A percentile compares a stretch with the other conserved stretches of the same genome.
Evolutionary conservation across 805 yeast species (phyloP).

Genomic region (Yarrowia sp.): DNA sequence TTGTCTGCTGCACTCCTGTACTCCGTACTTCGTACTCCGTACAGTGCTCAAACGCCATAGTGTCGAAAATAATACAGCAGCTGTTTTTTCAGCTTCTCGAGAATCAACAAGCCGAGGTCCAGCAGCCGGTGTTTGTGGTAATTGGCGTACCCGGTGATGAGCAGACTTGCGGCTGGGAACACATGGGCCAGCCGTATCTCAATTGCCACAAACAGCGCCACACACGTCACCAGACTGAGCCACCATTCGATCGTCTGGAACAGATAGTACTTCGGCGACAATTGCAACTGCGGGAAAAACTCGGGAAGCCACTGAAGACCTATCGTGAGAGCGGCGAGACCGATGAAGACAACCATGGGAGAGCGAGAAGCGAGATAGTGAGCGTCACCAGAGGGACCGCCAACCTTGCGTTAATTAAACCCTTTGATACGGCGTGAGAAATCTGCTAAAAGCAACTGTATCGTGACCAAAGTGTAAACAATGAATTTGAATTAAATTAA

Average conservation of each 20-base stretch:
- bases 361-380: background rate
- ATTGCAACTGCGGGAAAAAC: constrained; percentile 1
- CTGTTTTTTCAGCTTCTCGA: background rate
- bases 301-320: constrained; percentile 27
- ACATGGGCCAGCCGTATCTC: constrained; percentile 23
- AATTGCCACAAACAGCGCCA: constrained; percentile 1
- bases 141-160: constrained; percentile 15
- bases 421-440: background rate
- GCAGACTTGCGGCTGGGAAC: background rate
- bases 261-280: constrained; percentile 1
- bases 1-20: background rate
- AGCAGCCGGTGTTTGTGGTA: constrained; percentile 24
- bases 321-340: background rate
- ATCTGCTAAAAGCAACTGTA: no score
- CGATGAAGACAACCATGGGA: background rate
- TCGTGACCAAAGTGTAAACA: no score
- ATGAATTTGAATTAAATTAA: no score
- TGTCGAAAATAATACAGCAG: background rate
- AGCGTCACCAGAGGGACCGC: background rate
- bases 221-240: constrained; percentile 18
- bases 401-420: constrained; percentile 13
- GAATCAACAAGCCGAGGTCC: constrained; percentile 8
- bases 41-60: background rate
- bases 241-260: constrained; percentile 19
- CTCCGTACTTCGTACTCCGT: background rate